Base-by-base conservation (phyloP, 2,329 filamentous ascomycete genomes). In the Fusarium albosuccineum region DNA sequence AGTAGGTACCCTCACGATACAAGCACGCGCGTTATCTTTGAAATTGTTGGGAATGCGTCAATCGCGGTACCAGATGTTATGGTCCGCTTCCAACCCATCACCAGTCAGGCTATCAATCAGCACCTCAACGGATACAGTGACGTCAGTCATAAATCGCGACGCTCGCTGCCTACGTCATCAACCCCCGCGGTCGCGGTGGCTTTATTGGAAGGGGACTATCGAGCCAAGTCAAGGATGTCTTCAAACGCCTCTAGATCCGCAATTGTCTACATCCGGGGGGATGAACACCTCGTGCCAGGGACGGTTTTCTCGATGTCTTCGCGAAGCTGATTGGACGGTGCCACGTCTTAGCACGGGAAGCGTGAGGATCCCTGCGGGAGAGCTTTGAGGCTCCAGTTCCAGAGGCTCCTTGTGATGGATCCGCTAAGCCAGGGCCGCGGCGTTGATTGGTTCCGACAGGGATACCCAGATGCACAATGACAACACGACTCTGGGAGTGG, bases 401-500 rank as follows among this genome's bases (percentile, higher is more conserved):
- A 29, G 36, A 66, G 46, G 49, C 36, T 42, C 42, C 39, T 37
- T 40, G 26, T n/a, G 11, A 41, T 45, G 51, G 53, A 29, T 56
- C 51, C 58, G 49, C 46, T 34, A 13, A 40, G 39, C 46, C 54
- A 67, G 63, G 68, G 60, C 42, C 58, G 16, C 8, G 3, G 6
- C 14, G 6, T 0, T 66, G 16, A 70, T 73, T 73, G 70, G 70
- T 22, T 14, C 8, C 5, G 0, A 6, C 5, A 6, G 4, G 6
- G 10, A n/a, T 37, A 16, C 27, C 16, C 39, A 30, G 22, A 64
- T 53, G 69, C 64, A 51, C 26, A 49, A 73, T 73, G 71, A 73
- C 68, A 57, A 50, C 70, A 73, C 59, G 54, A 73, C 69, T 73
- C 41, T 68, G 1, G 44, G 22, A 30, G 48, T 40, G 36, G 66